Percentiles rank a stretch among this genome's conserved stretches.
Conservation (phyloP, 2,329 filamentous ascomycete genomes). For the Sporothrix dimorphospora region DNA sequence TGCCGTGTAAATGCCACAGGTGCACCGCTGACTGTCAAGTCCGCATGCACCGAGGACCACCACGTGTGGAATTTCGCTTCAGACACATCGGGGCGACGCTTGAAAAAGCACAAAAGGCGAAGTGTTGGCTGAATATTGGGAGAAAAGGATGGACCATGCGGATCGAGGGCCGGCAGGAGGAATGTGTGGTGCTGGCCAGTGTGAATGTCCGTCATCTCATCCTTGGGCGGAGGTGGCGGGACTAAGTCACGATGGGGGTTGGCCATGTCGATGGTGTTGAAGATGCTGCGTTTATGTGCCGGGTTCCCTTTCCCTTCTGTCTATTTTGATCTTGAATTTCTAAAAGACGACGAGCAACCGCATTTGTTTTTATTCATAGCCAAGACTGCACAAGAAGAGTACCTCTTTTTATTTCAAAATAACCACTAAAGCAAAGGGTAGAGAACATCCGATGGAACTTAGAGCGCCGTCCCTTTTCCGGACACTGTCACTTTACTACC, state of each 20-base stretch:
- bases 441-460: too few species aligned
- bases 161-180: not conserved
- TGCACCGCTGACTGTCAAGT: not conserved
- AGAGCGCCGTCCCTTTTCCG: too few species aligned
- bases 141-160: not conserved
- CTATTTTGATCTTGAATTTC: too few species aligned
- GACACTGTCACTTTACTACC: too few species aligned
- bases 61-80: not conserved
- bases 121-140: not conserved
- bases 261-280: not conserved
- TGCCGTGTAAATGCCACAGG: not conserved
- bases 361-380: too few species aligned
- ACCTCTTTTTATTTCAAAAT: too few species aligned
- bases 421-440: too few species aligned
- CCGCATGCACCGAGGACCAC: not conserved
- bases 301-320: too few species aligned
- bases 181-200: not conserved
- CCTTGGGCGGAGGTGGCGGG: not conserved
- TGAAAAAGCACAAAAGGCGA: not conserved
- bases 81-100: not conserved
- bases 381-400: too few species aligned
- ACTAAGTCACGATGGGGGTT: not conserved
- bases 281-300: too few species aligned
- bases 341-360: too few species aligned
- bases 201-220: not conserved